phyloP scores from a whole-genome alignment of 306 rosid genomes.

The Citrullus mucosospermus region DNA sequence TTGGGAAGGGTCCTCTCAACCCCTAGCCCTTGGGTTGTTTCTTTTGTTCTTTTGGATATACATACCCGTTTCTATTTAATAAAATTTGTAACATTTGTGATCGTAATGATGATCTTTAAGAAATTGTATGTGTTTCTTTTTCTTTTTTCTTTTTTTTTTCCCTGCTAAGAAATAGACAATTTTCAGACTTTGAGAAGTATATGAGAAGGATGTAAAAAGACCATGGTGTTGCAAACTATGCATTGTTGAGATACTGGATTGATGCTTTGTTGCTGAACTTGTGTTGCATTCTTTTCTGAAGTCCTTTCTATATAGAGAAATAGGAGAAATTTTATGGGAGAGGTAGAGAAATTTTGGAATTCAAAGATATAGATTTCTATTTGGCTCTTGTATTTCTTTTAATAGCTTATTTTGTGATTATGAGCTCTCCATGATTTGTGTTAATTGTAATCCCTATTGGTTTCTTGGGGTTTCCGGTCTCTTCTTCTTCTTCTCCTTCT shows the following conservation, averaged over 20 bases:
- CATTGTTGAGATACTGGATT: not conserved
- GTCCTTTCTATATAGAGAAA: not conserved
- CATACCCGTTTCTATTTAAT: no score
- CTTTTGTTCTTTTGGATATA: no score
- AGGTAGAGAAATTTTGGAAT: not conserved
- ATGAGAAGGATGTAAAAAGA: not conserved
- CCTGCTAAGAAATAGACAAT: not conserved
- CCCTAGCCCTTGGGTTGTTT: no score
- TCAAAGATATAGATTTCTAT: not conserved
- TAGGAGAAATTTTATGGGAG: not conserved
- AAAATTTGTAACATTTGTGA: not conserved
- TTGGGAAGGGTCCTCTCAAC: no score
- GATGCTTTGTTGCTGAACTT: not conserved
- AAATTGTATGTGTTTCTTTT: no score
- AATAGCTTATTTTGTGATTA: not conserved
- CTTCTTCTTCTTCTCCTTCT: not conserved
- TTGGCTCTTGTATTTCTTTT: not conserved
- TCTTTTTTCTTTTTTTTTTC: no score
- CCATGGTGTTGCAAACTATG: not conserved
- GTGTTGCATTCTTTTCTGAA: not conserved
- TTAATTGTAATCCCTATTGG: not conserved
- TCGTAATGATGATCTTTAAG: not conserved
- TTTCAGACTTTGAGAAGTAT: not conserved
- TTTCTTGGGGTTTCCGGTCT: not conserved
- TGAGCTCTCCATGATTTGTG: not conserved